These are phyloP conservation scores for Paecilomyces variotii DNA, from an alignment of 2,329 filamentous ascomycete genomes.

Conservation along the genomic window DNA sequence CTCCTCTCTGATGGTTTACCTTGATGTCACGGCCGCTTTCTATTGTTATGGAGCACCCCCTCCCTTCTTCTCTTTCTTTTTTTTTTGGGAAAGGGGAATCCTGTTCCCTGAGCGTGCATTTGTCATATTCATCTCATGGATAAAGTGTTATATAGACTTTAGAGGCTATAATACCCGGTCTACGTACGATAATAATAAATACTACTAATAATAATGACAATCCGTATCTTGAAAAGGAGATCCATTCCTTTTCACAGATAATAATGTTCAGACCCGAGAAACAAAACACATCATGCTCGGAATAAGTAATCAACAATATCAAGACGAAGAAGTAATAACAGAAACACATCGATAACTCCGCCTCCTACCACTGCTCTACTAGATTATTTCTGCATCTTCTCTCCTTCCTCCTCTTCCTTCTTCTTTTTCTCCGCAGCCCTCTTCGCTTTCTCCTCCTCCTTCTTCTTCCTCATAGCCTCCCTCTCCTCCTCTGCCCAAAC, in stretches of 20 bases:
- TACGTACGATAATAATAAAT: too few species aligned
- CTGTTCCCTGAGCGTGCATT: too few species aligned
- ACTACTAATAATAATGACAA: too few species aligned
- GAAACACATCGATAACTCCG: neutral
- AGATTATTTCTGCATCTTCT: neutral
- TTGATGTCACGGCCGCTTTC: neutral
- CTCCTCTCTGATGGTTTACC: neutral
- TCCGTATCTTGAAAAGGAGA: too few species aligned
- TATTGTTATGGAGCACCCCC: neutral
- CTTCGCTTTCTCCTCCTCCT: neutral
- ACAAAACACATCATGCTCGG: too few species aligned
- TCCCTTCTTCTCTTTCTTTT: neutral
- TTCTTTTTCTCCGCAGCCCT: neutral
- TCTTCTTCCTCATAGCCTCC: neutral
- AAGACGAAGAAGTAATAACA: neutral
- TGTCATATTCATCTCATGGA: too few species aligned
- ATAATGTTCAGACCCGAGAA: too few species aligned
- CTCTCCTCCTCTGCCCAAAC: conserved; percentile 22
- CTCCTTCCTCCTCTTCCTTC: neutral
- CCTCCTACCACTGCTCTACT: neutral
- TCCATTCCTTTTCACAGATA: too few species aligned
- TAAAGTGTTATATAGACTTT: too few species aligned
- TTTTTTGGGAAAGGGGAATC: too few species aligned
- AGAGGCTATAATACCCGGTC: too few species aligned
- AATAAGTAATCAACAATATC: too few species aligned